Conservation (phyloP, 169 alveolate genomes). For the Eimeria zaria region DNA sequence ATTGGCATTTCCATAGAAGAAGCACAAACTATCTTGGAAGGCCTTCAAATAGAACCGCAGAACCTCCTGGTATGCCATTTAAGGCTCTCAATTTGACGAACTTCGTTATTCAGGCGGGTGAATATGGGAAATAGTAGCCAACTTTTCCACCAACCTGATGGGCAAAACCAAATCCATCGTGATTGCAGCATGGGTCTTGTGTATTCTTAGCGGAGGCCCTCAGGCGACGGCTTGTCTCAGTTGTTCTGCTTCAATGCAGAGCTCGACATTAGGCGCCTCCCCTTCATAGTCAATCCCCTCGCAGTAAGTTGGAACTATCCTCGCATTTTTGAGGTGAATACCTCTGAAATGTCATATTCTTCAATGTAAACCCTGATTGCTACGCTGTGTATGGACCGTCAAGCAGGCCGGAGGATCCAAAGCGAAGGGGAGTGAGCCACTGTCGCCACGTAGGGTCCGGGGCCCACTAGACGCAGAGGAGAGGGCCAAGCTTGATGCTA, state of each 20-base stretch:
- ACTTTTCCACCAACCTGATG: not conserved
- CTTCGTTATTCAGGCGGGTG: not conserved
- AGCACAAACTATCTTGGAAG: slow-evolving; percentile 6
- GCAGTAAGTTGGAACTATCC: slow-evolving; percentile 11
- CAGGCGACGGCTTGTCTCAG: slow-evolving; percentile 33
- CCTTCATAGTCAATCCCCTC: slow-evolving; percentile 58
- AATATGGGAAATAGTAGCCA: not conserved
- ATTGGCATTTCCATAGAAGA: slow-evolving; percentile 38
- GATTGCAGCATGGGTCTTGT: slow-evolving; percentile 11
- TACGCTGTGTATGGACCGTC: not conserved
- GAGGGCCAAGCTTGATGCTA: slow-evolving; percentile 51
- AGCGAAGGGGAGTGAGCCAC: not conserved
- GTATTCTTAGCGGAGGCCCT: slow-evolving; percentile 55
- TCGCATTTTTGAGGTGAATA: not conserved
- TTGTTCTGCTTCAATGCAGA: slow-evolving; percentile 58
- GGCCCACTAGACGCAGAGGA: slow-evolving; percentile 70
- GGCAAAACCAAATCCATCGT: not conserved
- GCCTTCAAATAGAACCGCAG: slow-evolving; percentile 59
- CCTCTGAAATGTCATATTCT: not conserved
- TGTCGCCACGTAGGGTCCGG: slow-evolving; percentile 6
- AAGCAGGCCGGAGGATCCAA: slow-evolving; percentile 16
- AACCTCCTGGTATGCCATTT: slow-evolving; percentile 34
- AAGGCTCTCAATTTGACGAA: not conserved
- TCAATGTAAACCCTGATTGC: not conserved
- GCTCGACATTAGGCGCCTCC: slow-evolving; percentile 64